phyloP scores from a whole-genome alignment of 768 basidiomycete species.

The Suillus sp. region DNA sequence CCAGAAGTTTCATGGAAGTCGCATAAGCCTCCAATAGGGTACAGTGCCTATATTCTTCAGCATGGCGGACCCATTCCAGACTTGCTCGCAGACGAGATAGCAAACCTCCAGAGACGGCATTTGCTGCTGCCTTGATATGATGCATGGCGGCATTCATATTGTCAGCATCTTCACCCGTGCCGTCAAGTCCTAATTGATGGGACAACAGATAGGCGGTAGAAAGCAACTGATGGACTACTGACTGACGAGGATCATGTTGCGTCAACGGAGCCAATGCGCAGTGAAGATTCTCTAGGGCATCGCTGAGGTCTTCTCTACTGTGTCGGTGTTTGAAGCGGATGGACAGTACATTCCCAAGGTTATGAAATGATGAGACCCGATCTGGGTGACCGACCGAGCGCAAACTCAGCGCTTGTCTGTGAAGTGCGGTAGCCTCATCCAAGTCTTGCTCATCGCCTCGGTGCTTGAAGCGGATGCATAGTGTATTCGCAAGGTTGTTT shows the following conservation, averaged over 20 bases:
- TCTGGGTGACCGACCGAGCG: background rate
- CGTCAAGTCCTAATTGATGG: background rate
- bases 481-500: too few relatives aligned
- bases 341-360: background rate
- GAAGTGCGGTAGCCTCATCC: background rate
- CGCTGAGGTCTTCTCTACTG: background rate
- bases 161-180: background rate
- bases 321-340: background rate
- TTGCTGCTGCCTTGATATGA: background rate
- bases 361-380: background rate
- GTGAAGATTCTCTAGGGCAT: slow-evolving; percentile 2
- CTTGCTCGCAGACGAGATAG: too few relatives aligned
- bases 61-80: background rate
- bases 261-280: too few relatives aligned
- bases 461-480: too few relatives aligned
- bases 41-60: background rate
- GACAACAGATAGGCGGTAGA: slow-evolving; percentile 3
- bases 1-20: slow-evolving; percentile 12
- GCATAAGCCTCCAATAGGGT: background rate
- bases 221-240: background rate
- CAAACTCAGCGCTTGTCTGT: background rate
- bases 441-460: too few relatives aligned
- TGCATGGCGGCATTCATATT: background rate
- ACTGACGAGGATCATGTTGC: background rate
- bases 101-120: background rate